These are phyloP conservation scores for Pyrus betulifolia DNA, from an alignment of 306 rosid species.

Conservation along the genomic window DNA sequence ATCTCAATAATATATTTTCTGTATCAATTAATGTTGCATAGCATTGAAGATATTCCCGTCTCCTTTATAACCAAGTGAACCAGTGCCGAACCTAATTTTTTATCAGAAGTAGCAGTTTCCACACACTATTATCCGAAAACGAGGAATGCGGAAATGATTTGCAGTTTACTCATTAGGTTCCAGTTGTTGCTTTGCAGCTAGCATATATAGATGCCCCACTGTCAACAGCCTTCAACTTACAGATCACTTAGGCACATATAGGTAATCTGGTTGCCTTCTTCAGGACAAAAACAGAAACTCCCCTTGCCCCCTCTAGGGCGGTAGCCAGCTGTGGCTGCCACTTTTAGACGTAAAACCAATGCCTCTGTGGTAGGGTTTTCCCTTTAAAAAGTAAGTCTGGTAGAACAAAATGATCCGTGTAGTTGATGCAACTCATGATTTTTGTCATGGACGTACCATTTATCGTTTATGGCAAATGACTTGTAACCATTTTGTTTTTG, in stretches of 20 bases:
- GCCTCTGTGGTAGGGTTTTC: not conserved
- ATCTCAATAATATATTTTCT: no score
- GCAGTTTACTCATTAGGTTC: not conserved
- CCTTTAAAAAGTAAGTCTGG: not conserved
- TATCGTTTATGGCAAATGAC: no score
- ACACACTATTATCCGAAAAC: not conserved
- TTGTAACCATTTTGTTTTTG: not conserved
- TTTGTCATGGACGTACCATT: not conserved
- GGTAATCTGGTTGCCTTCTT: not conserved
- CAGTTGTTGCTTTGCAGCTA: no score
- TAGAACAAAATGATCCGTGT: not conserved
- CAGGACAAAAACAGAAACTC: not conserved
- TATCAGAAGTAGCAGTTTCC: no score
- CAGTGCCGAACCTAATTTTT: not conserved
- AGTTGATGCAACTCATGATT: not conserved
- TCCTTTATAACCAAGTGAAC: not conserved
- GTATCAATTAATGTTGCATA: no score
- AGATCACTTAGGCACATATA: not conserved
- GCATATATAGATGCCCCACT: no score
- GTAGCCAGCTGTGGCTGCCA: not conserved
- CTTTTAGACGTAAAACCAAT: not conserved
- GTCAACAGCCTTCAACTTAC: not conserved
- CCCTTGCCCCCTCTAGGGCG: not conserved
- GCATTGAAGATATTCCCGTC: no score
- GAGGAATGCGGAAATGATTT: not conserved